Evolutionary conservation across 768 basidiomycete species (phyloP), one percentile per base, ranked within the genome.

Genomic region (Tylopilus subfusipes): DNA sequence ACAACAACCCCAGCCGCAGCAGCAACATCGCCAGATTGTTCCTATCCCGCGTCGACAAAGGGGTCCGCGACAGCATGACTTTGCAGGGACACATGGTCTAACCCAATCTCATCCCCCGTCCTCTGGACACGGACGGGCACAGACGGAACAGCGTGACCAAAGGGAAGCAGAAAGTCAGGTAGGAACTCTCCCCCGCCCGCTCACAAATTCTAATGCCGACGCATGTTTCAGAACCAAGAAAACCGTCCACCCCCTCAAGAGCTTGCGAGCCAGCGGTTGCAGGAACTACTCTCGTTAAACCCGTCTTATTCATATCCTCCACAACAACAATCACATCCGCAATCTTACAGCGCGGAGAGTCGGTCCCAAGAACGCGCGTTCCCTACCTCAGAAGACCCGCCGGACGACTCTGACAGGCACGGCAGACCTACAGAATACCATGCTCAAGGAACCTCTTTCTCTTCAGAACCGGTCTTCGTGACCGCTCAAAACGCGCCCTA

Each of bases 201-300:
- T 6, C 10, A 5, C 9, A 5, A 5, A 12, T 18, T 19, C 30
- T 25, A 4, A 33, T 9, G 14, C 11, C 34, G 19, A 27, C 30
- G 24, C 50, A 11, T 16, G 4, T 6, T 21, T 31, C 45, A 57
- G 47, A 21, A 29, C 27, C 55, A 33, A 43, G 50, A 55, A 14
- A 52, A 27, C 7, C 52, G 5, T 36, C 25, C 27, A n/a, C 25
- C 47, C 5, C 6, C 54, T 5, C 60, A 55, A 42, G 59, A 48
- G 3, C 50, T 68, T 8, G 42, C 59, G 10, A 64, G 48, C 18
- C 64, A 59, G 46, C 67, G 67, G 0, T 29, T 68, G 4, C 67
- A 67, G 31, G 57, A 68, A n/a, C 25, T 68, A 21, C 65, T 68
- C 19, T 60, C 64, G 2, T 30, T 59, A 6, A 5, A 24, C 4